These are phyloP conservation scores for Arabidopsis suecica DNA, from an alignment of 345 rosid genomes.

Conservation along the genomic window DNA sequence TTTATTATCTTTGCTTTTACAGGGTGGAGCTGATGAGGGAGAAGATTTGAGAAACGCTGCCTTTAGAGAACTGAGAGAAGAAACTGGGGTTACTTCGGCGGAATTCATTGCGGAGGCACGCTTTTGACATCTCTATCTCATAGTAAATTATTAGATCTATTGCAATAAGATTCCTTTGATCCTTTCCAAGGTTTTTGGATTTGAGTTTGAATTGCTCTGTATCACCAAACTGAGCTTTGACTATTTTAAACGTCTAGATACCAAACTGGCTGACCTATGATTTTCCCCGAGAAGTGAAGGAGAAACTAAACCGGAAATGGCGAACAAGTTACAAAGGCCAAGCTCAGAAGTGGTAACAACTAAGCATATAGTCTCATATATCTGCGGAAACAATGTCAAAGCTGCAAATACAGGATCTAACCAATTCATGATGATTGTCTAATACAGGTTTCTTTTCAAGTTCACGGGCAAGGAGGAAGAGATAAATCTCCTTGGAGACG, in stretches of 20 bases:
- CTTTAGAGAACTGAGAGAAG: conserved; percentile 77
- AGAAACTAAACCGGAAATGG: conserved; percentile 63
- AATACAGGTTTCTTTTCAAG: conserved; percentile 72
- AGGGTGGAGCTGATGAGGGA: conserved; percentile 81
- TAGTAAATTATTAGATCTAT: conserved; percentile 29
- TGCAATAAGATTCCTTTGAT: not conserved
- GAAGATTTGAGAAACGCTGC: conserved; percentile 77
- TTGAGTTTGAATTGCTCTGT: not conserved
- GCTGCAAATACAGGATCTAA: not conserved
- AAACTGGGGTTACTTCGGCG: conserved; percentile 75
- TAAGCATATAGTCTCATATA: conserved; percentile 1
- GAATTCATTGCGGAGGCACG: conserved; percentile 78
- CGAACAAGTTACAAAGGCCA: conserved; percentile 78
- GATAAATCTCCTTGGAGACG: conserved; percentile 77
- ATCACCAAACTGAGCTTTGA: conserved; percentile 29
- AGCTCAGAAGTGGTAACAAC: conserved; percentile 77
- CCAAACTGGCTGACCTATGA: conserved; percentile 84
- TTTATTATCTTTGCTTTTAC: not conserved
- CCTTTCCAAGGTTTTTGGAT: not conserved
- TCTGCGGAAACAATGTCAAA: not conserved
- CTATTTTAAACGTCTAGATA: conserved; percentile 47
- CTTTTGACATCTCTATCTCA: conserved; percentile 38
- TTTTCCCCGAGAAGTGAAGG: conserved; percentile 56
- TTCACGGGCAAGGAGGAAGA: conserved; percentile 78
- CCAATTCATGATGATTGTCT: conserved; percentile 8